Evolutionary conservation across 768 basidiomycete species (phyloP).

Genomic region (Mycena epipterygia): DNA sequence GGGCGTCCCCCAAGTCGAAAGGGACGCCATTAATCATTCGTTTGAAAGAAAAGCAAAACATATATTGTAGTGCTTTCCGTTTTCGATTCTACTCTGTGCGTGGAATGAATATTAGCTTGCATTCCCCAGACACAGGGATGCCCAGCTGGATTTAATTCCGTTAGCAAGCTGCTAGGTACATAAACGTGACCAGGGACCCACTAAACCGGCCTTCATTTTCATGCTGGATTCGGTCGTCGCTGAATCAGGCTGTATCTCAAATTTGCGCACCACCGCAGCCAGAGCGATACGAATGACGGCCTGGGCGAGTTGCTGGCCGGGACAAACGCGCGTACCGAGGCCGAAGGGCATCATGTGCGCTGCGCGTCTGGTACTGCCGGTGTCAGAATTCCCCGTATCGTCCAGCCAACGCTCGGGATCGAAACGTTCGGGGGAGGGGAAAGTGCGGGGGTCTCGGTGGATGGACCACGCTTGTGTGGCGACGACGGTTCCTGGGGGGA

Average conservation of each 20-base stretch:
- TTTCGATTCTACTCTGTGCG: too few species aligned
- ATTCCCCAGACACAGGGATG: too few species aligned
- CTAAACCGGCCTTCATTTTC: conserved; percentile 85
- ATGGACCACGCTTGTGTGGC: conserved; percentile 88
- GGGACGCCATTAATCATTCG: too few species aligned
- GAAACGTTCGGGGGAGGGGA: conserved; percentile 81
- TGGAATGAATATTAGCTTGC: too few species aligned
- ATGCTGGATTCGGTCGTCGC: conserved; percentile 81
- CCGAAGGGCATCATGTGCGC: conserved; percentile 85
- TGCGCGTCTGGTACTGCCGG: conserved; percentile 66
- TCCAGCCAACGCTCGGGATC: conserved; percentile 84
- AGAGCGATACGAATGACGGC: conserved; percentile 72
- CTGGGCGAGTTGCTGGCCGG: conserved; percentile 81
- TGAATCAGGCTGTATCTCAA: conserved; percentile 69
- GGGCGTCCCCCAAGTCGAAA: too few species aligned
- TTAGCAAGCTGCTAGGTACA: too few species aligned
- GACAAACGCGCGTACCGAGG: conserved; percentile 78
- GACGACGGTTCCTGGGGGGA: conserved; percentile 83
- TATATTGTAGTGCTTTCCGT: too few species aligned
- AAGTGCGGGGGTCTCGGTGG: conserved; percentile 77
- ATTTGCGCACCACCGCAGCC: conserved; percentile 72
- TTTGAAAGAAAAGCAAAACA: too few species aligned
- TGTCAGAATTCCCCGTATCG: conserved; percentile 51
- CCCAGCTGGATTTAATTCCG: too few species aligned
- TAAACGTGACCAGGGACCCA: too few species aligned